These are phyloP conservation scores for Microdochium nivale DNA, from an alignment of 2,329 filamentous ascomycete species.

Conservation along the genomic window DNA sequence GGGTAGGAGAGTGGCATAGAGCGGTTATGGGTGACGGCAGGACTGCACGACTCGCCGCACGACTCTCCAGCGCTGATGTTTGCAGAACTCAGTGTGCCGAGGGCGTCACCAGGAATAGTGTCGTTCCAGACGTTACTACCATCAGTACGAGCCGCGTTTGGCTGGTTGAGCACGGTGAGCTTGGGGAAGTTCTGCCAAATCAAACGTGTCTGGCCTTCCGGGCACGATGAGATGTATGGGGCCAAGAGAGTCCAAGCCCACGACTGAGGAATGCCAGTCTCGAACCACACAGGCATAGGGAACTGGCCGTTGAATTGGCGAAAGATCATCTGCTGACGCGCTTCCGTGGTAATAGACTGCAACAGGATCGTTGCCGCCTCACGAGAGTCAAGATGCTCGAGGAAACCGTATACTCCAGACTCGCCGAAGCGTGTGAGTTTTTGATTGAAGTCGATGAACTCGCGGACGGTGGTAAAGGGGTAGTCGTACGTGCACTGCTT, in stretches of 20 bases:
- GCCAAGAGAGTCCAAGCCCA: slow-evolving; percentile 80
- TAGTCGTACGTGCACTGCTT: slow-evolving; percentile 77
- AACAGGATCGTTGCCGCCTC: slow-evolving; percentile 65
- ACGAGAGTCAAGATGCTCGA: slow-evolving; percentile 68
- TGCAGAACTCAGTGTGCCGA: slow-evolving; percentile 43
- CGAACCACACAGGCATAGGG: slow-evolving; percentile 78
- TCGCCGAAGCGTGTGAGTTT: slow-evolving; percentile 79
- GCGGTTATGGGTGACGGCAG: slow-evolving; percentile 61
- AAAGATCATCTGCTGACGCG: slow-evolving; percentile 78
- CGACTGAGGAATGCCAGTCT: slow-evolving; percentile 69
- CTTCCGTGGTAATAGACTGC: slow-evolving; percentile 70
- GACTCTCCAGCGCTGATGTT: slow-evolving; percentile 33
- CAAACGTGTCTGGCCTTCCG: slow-evolving; percentile 62
- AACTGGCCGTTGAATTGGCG: slow-evolving; percentile 73
- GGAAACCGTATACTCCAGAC: slow-evolving; percentile 71
- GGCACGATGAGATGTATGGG: slow-evolving; percentile 73
- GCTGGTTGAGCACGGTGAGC: slow-evolving; percentile 64
- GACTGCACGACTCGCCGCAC: slow-evolving; percentile 54
- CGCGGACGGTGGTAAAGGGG: slow-evolving; percentile 63
- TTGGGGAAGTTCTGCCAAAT: slow-evolving; percentile 80
- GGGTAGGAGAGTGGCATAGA: slow-evolving; percentile 65
- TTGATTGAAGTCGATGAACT: slow-evolving; percentile 78
- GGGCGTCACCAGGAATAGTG: slow-evolving; percentile 46
- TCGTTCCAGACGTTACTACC: slow-evolving; percentile 55
- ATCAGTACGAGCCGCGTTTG: slow-evolving; percentile 62